Evolutionary conservation across 176 grass and related monocot species (phyloP), one percentile per base, ranked within the genome.

Genomic region (Rhynchospora tenuis): DNA sequence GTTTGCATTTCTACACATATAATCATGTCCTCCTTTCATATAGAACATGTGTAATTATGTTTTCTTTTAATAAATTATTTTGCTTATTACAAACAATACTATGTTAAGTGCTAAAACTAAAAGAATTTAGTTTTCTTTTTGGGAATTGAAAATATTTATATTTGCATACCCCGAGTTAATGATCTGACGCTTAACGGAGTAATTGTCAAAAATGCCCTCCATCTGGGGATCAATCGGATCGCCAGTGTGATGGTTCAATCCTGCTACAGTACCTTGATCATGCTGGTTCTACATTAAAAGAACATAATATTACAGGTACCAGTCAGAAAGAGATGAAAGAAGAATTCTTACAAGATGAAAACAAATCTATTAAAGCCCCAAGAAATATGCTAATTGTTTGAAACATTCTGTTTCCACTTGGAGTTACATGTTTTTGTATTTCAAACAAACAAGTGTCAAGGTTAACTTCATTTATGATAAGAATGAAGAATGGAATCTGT

Each of bases 191-290:
- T 98, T 98, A 59, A 98, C 96, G 0, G 86, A 89, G 74, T 93
- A 98, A 70, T 95, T 98, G 52, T 98, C 96, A 0, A 93, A 98
- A 87, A 98, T 98, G 33, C 96, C 96, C 29, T 98, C 96, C 93
- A 95, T 95, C 22, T 93, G 91, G 1, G 96, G 96, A 55, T 98
- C 96, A 61, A 98, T 87, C 17, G 91, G 96, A n/a, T 91, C 93
- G 1, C 93, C 96, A 44, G 89, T 89, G 70, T 90, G 86, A 78
- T 93, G 92, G 85, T 93, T 98, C 76, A 95, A 80, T 77, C 96
- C 93, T 79, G 93, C 93, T 9, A 90, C 54, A 42, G 91, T 90
- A 62, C 93, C 96, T 44, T 90, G 88, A 54, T 98, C 93, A 59
- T 98, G 96, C 70, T 98, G 91, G n/a, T 88, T 92, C 96, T 98